phyloP scores from a whole-genome alignment of 805 yeast species.

The Saccharomyces kudriavzevii region DNA sequence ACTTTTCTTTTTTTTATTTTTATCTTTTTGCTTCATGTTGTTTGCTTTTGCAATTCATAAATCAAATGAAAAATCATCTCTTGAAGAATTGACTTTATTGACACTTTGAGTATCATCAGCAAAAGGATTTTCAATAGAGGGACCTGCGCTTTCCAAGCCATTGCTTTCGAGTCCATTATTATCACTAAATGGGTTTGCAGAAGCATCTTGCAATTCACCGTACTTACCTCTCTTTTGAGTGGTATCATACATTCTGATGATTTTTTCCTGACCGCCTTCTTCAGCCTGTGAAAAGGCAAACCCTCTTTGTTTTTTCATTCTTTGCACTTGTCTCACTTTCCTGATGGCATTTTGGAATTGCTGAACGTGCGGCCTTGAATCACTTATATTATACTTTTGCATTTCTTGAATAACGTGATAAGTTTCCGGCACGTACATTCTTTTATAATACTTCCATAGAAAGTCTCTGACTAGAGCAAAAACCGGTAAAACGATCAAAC shows the following conservation, averaged over 20 bases:
- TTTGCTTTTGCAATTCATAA: background rate
- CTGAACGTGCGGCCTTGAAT: constrained; percentile 91
- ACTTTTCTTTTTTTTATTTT: constrained; percentile 1
- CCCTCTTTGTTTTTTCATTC: constrained; percentile 97
- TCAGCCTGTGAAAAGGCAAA: constrained; percentile 96
- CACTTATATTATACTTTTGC: constrained; percentile 89
- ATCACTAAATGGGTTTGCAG: constrained; percentile 27
- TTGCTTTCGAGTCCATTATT: background rate
- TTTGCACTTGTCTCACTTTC: constrained; percentile 94
- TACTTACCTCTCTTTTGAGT: constrained; percentile 73
- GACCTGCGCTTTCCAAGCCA: background rate
- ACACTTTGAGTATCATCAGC: constrained; percentile 1
- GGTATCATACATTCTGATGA: constrained; percentile 91
- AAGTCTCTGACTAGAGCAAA: constrained; percentile 81
- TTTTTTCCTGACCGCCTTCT: constrained; percentile 79
- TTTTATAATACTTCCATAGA: constrained; percentile 87
- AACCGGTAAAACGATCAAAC: constrained; percentile 62
- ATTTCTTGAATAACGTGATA: constrained; percentile 95
- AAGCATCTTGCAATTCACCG: constrained; percentile 48
- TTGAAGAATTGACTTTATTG: background rate
- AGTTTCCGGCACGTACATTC: constrained; percentile 84
- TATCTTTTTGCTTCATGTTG: background rate
- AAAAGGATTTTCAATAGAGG: constrained; percentile 11
- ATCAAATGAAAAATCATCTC: constrained; percentile 5
- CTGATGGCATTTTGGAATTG: constrained; percentile 95